Evolutionary conservation across 495 filamentous ascomycete species (phyloP), one percentile per base, ranked within the genome.

Genomic region (Penicillium longicatenatum): DNA sequence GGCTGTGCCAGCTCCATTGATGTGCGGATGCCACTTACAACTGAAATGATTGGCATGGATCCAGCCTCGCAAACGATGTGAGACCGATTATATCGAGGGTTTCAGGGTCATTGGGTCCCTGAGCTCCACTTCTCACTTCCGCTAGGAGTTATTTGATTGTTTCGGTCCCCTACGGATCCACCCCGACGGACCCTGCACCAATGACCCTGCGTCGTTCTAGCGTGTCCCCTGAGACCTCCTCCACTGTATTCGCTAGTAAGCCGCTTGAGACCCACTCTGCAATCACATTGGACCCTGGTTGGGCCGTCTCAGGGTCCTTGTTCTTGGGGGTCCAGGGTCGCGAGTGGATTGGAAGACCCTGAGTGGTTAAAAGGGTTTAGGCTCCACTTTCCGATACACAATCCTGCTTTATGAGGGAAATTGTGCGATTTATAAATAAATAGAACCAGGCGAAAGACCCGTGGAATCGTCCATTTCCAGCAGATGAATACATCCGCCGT

Each of bases 1-100:
- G 63, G 63, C 63, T 66, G 63, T 62, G 63, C 33, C 30, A 17
- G 51, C 41, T 50, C 50, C 50, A 48, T 50, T 61, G 50, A 35
- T 29, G 45, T 26, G 17, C 45, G 14, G 16, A 22, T 46, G 44
- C 20, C 20, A 22, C 19, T 46, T 22, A 26, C 6, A 46, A 46
- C 31, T 22, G 21, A 46, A 26, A 26, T 46, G 44, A 46, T 46
- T 46, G 44, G 44, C 44, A 46, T 46, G 44, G 44, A 22, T 46
- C 44, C 44, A 46, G 21, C 20, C 44, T 46, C 21, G 44, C 20
- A 16, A 50, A 50, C 14, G 47, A 37, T 35, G 29, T 37, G 48
- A 51, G 48, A 51, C 48, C 24, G 45, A 29, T 48, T 24, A 46
- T 46, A 46, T 46, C 43, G 20, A 22, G 43, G 43, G 43, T 21